These are phyloP conservation scores for Serpula lacrymans DNA, from an alignment of 768 basidiomycete genomes.

Conservation along the genomic window DNA sequence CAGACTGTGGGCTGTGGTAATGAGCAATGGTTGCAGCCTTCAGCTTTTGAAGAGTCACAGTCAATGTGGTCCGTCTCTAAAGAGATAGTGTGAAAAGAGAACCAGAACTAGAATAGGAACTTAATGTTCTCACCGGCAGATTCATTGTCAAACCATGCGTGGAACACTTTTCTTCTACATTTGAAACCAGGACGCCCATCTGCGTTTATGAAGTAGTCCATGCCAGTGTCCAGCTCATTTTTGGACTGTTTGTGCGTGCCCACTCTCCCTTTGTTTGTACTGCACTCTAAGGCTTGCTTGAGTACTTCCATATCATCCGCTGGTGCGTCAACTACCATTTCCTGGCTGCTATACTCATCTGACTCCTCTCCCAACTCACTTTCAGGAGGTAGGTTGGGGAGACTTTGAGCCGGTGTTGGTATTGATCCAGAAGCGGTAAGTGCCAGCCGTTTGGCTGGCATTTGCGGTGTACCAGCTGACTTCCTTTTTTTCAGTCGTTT, in stretches of 20 bases:
- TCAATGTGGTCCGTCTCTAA: constrained; percentile 9
- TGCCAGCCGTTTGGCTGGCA: too few relatives aligned
- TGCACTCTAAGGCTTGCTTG: too few relatives aligned
- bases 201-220: constrained; percentile 29
- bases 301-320: too few relatives aligned
- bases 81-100: neutral
- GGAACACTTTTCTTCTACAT: constrained; percentile 13
- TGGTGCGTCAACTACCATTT: constrained; percentile 3
- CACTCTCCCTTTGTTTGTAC: too few relatives aligned
- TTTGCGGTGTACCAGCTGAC: neutral
- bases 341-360: constrained; percentile 4
- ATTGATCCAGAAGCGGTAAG: too few relatives aligned
- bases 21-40: constrained; percentile 15
- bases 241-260: too few relatives aligned
- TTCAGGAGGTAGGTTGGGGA: too few relatives aligned
- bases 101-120: neutral
- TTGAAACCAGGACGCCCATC: constrained; percentile 2
- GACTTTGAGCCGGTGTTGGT: too few relatives aligned
- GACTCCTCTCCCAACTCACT: constrained; percentile 3
- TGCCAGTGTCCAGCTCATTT: constrained; percentile 11
- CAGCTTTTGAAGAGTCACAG: neutral
- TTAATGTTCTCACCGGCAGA: constrained; percentile 11
- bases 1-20: constrained; percentile 11
- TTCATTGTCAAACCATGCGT: constrained; percentile 19
- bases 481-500: neutral